Evolutionary conservation across 2,329 filamentous ascomycete genomes (phyloP), one percentile per base, ranked within the genome.

Genomic region (Diplodia scrobiculata): DNA sequence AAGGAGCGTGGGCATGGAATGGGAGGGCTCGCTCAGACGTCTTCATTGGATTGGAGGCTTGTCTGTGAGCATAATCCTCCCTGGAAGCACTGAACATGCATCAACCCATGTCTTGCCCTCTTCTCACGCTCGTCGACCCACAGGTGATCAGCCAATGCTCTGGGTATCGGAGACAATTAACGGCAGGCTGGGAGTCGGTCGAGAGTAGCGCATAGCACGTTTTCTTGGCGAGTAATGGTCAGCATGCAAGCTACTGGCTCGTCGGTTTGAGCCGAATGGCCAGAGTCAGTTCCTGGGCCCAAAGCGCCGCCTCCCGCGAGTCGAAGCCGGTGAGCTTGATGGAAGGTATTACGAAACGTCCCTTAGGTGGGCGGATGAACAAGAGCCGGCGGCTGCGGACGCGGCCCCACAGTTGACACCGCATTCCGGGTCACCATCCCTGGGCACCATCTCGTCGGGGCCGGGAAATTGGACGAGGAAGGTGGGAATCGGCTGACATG

Each of bases 391-490:
- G 54, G 54, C 54, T 17, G 19, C 54, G 54, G 54, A 58, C 41
- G 54, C 54, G 41, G 36, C 45, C 54, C 55, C 55, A 60, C 55
- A 6, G 17, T 60, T n/a, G 55, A 60, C 55, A 60, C 55, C 41
- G 55, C 38, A 48, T 62, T 62, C 58, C 58, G 58, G 58, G 58
- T 62, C 34, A 50, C 41, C n/a, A 48, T 17, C 45, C 58, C 32
- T 32, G 58, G 45, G 27, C 58, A 32, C 38, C 29, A 50, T 62
- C 45, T 21, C 19, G n/a, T 29, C 17, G 10, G 58, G 48, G 41
- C 58, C 45, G 45, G 45, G 17, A 36, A 36, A 47, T 27, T 27
- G 58, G 58, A 36, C 45, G 58, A 50, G 45, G 58, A n/a, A 10
- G 58, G 41, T 48, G 45, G 27, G 25, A 21, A 47, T 62, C 58